Evolutionary conservation across 2,329 filamentous ascomycete genomes (phyloP), one percentile per base, ranked within the genome.

Genomic region (Cadophora luteo-olivacea): DNA sequence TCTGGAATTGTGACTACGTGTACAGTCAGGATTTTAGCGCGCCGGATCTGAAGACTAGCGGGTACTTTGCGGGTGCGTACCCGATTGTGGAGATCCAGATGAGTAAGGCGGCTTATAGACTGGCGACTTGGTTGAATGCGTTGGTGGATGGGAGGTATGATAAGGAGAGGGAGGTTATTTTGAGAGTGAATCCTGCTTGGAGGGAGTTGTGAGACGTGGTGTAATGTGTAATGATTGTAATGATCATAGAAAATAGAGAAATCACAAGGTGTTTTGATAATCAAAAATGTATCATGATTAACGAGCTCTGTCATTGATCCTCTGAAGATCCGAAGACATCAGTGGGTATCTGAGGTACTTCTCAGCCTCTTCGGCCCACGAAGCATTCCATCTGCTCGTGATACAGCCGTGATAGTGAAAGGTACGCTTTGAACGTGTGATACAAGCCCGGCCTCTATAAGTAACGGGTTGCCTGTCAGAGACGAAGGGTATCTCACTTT

Each of bases 71-170:
- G 16, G 54, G 54, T 16, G 54, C 54, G 11, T 57, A 57, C 8
- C 54, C 54, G 29, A 57, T 57, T 36, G 54, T 57, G 5, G 54
- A 57, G 54, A 36, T 57, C n/a, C 54, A 57, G 32, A 36, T 57
- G 16, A 57, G 54, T 19, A 57, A 57, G 16, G 54, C 54, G 32
- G 54, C 54, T 16, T 36, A n/a, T 9, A 33, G 54, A 12, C 19
- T 57, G 54, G 54, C 54, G 5, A 57, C 54, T n/a, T 57, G 54
- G 54, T 57, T 57, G 54, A 57, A 57, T 57, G 54, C 54, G 7
- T 9, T 57, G 25, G 54, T 57, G 54, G 54, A 57, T 33, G 54
- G 54, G 32, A 16, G 54, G 29, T 57, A 57, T 57, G 54, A 57
- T 57, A 57, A 22, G 29, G 54, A 57, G 5, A 36, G 54, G 32